phyloP scores from a whole-genome alignment of 805 yeast species.

The Kodamaea jinghongensis region DNA sequence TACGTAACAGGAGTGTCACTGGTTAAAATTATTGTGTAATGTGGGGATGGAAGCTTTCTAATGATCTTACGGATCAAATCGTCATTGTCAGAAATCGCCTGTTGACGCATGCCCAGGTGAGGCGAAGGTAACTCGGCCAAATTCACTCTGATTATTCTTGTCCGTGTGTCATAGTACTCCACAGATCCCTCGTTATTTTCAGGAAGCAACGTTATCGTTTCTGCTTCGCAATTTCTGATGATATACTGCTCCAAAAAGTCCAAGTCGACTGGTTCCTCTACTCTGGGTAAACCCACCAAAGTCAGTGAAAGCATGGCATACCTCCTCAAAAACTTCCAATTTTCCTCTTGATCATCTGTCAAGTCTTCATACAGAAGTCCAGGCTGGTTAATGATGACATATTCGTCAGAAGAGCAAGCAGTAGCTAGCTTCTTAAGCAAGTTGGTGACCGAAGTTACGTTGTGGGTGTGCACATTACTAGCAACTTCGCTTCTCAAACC shows the following conservation, averaged over 20 bases:
- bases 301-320: conserved; percentile 59
- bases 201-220: conserved; percentile 34
- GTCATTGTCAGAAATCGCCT: conserved; percentile 40
- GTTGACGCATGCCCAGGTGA: conserved; percentile 19
- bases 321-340: conserved; percentile 49
- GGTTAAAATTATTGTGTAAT: conserved; percentile 58
- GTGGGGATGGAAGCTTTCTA: conserved; percentile 75
- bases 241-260: conserved; percentile 42
- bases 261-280: conserved; percentile 40
- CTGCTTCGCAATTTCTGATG: conserved; percentile 52
- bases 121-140: conserved; percentile 45
- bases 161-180: conserved; percentile 58
- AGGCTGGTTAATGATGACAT: conserved; percentile 38
- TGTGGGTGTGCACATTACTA: conserved; percentile 19
- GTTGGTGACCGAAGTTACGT: conserved; percentile 27
- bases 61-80: conserved; percentile 52
- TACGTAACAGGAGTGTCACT: conserved; percentile 18
- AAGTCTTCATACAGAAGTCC: conserved; percentile 33
- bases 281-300: conserved; percentile 55
- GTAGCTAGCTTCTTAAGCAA: conserved; percentile 36
- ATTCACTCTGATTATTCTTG: conserved; percentile 59
- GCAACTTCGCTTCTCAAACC: conserved; percentile 24
- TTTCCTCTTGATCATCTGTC: conserved; percentile 26
- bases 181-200: conserved; percentile 47
- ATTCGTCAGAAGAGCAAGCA: conserved; percentile 38